Percentiles rank a stretch among this genome's conserved stretches.
Conservation (phyloP, 2,329 filamentous ascomycete genomes). For the Claviceps purpurea region DNA sequence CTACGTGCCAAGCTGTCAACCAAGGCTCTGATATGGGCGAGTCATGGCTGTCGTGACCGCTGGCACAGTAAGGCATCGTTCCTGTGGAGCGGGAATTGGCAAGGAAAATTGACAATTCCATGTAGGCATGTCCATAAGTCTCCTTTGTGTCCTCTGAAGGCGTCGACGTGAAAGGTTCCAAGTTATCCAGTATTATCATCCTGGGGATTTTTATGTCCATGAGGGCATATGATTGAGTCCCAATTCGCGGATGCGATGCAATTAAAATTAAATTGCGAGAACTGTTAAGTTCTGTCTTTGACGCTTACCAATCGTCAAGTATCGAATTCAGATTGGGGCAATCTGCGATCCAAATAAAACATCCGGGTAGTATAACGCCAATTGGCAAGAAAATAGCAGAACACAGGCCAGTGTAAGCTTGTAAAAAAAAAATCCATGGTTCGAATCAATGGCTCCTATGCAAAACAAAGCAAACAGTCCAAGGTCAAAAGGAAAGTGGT, state of each 20-base stretch:
- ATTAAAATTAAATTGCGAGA: slow-evolving; percentile 13
- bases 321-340: not conserved
- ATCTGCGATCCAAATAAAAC: not conserved
- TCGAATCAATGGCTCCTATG: not conserved
- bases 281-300: slow-evolving; percentile 4
- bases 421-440: not conserved
- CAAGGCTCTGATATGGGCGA: not conserved
- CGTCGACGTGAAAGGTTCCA: not conserved
- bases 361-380: not conserved
- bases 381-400: not conserved
- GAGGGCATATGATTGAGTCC: not conserved
- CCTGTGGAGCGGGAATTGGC: not conserved
- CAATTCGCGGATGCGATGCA: slow-evolving; percentile 11
- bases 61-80: not conserved
- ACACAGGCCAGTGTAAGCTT: not conserved
- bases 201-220: not conserved
- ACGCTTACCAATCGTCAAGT: slow-evolving; percentile 7
- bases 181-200: not conserved
- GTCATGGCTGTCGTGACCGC: not conserved
- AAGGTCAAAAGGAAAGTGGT: not conserved
- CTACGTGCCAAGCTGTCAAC: not conserved
- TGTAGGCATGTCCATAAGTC: not conserved
- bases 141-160: not conserved
- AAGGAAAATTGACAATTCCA: not conserved
- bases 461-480: not conserved